Evolutionary conservation across 139 green algal genomes (phyloP), one percentile per base, ranked within the genome.

Genomic region (Asterochloris sp.): DNA sequence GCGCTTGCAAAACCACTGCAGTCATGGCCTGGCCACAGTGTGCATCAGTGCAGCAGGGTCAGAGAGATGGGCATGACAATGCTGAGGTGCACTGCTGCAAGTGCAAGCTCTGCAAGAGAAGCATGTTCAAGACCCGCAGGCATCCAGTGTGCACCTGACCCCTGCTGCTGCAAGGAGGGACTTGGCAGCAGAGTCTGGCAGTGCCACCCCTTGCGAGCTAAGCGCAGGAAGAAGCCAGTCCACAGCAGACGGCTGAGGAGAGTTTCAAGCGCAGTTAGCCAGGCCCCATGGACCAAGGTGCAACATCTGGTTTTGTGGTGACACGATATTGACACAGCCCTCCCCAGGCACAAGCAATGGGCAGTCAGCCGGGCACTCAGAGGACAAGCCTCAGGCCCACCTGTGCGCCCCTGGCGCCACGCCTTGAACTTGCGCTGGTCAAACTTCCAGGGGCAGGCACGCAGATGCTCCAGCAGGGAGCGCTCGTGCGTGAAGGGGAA

Each of bases 401-500:
- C 38, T 16, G 73, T 54, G 38, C 38, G 38, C 38, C 38, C 38
- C 38, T 54, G 38, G 38, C 38, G 38, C 38, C 78, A 10, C 23
- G 89, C 86, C 89, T 95, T 95, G 90, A 96, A 96, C 15, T 88
- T 84, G 24, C 66, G 38, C 85, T 97, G 91, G 91, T 98, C 93
- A 61, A 94, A 90, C 54, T 87, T 79, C 95, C 95, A 98, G 27
- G 95, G 95, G 69, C 92, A 92, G 16, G 90, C 92, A 19, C 91
- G 87, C 80, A 98, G 88, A 82, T 98, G 95, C 75, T 92, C 91
- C 86, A 98, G 91, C 87, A 98, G 87, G 13, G 95, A 92, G 68
- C 95, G 87, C 87, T 98, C 94, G 82, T 96, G 94, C 62, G 96
- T 96, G 91, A 98, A 98, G 71, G 95, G 95, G 91, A 96, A 98